phyloP scores from a whole-genome alignment of 371 early-diverging fungal genomes.

The Mucor piriformis region DNA sequence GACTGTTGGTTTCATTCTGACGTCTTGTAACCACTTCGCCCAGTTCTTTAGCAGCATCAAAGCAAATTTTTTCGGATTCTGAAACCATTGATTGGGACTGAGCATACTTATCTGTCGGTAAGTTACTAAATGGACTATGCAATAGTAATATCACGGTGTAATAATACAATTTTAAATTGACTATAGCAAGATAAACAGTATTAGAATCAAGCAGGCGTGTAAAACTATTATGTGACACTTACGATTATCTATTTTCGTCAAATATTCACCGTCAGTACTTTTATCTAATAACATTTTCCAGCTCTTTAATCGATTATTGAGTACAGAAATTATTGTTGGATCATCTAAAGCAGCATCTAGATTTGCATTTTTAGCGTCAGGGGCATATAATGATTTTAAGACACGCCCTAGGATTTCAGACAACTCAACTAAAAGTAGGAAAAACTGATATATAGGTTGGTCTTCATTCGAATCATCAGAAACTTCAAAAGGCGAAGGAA shows the following conservation, averaged over 20 bases:
- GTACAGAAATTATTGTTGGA: slow-evolving; percentile 43
- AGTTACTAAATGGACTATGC: slow-evolving; percentile 56
- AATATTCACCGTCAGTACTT: slow-evolving; percentile 18
- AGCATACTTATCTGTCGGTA: slow-evolving; percentile 6
- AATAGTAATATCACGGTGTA: slow-evolving; percentile 53
- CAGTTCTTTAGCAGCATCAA: slow-evolving; percentile 31
- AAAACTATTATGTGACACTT: slow-evolving; percentile 8
- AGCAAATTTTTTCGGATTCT: slow-evolving; percentile 35
- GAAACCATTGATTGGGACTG: slow-evolving; percentile 13
- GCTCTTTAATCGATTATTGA: slow-evolving; percentile 39
- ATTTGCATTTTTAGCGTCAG: slow-evolving; percentile 43
- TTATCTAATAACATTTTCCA: slow-evolving; percentile 38
- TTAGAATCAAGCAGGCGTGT: neutral
- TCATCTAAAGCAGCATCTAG: slow-evolving; percentile 45
- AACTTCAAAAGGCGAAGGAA: slow-evolving; percentile 40
- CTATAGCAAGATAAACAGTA: slow-evolving; percentile 16
- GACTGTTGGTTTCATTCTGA: slow-evolving; percentile 18
- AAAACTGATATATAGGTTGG: slow-evolving; percentile 30
- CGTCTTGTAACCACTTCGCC: slow-evolving; percentile 26
- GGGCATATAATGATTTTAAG: slow-evolving; percentile 47
- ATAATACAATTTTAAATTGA: slow-evolving; percentile 53
- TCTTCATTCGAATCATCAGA: slow-evolving; percentile 10
- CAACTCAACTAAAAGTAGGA: slow-evolving; percentile 39
- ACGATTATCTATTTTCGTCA: slow-evolving; percentile 41
- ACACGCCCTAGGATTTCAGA: slow-evolving; percentile 52